phyloP scores from a whole-genome alignment of 352 stramenopile species.

The Phytophthora fragariaefolia region DNA sequence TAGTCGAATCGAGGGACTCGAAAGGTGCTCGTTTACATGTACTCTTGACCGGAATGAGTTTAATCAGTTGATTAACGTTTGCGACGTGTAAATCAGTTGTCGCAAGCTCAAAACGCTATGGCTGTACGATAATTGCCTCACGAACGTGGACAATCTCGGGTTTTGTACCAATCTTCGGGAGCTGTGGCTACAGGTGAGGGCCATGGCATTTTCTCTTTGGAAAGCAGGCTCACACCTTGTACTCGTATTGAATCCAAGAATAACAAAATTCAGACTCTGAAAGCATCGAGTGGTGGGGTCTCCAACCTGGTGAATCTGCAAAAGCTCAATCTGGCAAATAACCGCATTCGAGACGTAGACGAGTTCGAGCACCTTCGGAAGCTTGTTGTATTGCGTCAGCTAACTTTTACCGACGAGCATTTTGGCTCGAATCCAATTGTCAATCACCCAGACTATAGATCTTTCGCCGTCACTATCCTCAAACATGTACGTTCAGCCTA shows the following conservation, averaged over 20 bases:
- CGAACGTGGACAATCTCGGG: constrained; percentile 63
- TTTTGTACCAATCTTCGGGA: constrained; percentile 77
- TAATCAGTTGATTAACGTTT: not conserved
- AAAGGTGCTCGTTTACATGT: constrained; percentile 41
- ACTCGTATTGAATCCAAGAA: constrained; percentile 41
- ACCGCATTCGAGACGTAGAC: constrained; percentile 72
- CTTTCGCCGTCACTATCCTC: constrained; percentile 69
- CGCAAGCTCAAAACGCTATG: constrained; percentile 79
- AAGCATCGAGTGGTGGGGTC: constrained; percentile 45
- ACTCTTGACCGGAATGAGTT: not conserved
- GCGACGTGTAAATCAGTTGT: constrained; percentile 37
- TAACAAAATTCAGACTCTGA: constrained; percentile 68
- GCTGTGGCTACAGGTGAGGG: constrained; percentile 76
- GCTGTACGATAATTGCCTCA: constrained; percentile 79
- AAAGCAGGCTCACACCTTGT: not conserved
- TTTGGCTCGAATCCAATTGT: constrained; percentile 87
- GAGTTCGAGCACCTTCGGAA: constrained; percentile 71
- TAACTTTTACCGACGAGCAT: constrained; percentile 81
- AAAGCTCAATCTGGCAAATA: constrained; percentile 75
- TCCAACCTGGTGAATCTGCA: constrained; percentile 75
- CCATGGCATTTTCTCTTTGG: not conserved
- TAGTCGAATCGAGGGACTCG: constrained; percentile 75
- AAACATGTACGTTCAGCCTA: constrained; percentile 47
- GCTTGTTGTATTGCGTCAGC: constrained; percentile 58
- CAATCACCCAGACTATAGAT: constrained; percentile 72